These are phyloP conservation scores for Beauveria rudraprayagi DNA, from an alignment of 2,329 filamentous ascomycete species.

Conservation along the genomic window DNA sequence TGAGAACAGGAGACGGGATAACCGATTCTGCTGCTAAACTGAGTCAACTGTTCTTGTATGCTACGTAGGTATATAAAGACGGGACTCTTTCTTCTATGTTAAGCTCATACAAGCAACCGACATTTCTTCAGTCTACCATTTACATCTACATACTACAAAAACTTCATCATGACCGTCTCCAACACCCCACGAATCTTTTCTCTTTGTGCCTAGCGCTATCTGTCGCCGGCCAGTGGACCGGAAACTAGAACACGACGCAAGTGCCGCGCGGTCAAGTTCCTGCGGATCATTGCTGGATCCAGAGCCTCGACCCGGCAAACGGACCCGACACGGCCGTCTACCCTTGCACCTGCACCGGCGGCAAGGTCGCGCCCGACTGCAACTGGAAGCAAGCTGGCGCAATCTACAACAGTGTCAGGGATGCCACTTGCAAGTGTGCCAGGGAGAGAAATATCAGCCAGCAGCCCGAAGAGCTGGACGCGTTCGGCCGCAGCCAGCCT, in stretches of 20 bases:
- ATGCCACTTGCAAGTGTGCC: not conserved
- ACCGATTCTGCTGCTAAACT: not conserved
- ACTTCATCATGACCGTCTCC: not conserved
- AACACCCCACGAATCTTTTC: not conserved
- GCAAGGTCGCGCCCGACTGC: not conserved
- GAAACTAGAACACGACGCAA: not conserved
- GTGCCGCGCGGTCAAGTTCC: not conserved
- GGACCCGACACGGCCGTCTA: not conserved
- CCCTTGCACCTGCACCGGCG: not conserved
- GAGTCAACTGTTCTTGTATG: not conserved
- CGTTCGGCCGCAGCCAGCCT: not conserved
- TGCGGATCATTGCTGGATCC: not conserved
- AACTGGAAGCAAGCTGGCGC: not conserved
- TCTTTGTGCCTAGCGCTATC: not conserved
- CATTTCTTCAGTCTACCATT: not conserved
- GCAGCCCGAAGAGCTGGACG: not conserved
- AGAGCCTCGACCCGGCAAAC: not conserved
- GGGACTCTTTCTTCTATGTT: not conserved
- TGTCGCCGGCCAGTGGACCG: not conserved
- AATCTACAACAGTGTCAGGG: not conserved
- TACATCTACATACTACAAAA: not conserved
- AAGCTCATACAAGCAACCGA: not conserved
- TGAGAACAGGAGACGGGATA: not conserved
- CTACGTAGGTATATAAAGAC: not conserved
- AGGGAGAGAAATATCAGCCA: rapidly evolving